Conservation (phyloP, 2,329 filamentous ascomycete genomes). For the Shiraia bambusicola region DNA sequence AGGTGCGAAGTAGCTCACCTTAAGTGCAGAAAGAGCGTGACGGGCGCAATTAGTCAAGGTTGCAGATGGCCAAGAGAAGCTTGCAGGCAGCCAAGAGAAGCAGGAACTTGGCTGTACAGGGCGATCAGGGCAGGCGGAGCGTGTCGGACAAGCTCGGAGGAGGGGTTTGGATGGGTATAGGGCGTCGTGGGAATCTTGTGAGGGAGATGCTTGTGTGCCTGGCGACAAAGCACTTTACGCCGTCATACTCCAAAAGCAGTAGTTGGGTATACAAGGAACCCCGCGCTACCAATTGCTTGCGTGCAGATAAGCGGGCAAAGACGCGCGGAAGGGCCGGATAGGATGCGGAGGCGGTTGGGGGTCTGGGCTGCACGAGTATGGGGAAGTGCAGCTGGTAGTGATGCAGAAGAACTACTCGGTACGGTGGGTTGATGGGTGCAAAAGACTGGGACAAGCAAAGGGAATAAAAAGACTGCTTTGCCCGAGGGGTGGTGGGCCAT, state of each 20-base stretch:
- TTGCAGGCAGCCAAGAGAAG: not conserved
- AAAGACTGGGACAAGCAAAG: too few species aligned
- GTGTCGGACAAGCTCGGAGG: constrained; percentile 5
- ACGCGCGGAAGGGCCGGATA: constrained; percentile 11
- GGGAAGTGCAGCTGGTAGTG: too few species aligned
- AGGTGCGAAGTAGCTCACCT: constrained; percentile 18
- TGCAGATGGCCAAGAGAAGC: not conserved
- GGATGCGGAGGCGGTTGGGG: not conserved
- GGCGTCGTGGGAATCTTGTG: constrained; percentile 1
- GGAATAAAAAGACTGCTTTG: too few species aligned
- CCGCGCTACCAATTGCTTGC: constrained; percentile 9
- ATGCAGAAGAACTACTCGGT: too few species aligned
- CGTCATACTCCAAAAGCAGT: constrained; percentile 19
- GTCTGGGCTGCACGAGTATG: too few species aligned
- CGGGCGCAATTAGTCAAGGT: constrained; percentile 17
- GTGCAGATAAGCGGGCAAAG: constrained; percentile 1
- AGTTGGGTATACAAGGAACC: constrained; percentile 3
- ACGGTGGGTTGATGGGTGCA: too few species aligned
- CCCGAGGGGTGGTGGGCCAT: too few species aligned
- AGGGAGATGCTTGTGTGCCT: constrained; percentile 6
- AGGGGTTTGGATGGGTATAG: constrained; percentile 5
- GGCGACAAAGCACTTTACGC: constrained; percentile 10
- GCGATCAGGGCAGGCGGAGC: constrained; percentile 11
- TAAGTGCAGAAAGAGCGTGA: constrained; percentile 12
- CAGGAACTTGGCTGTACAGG: constrained; percentile 1